Conservation (phyloP, 164 flowering plant genomes). For the Vitis amurensis region DNA sequence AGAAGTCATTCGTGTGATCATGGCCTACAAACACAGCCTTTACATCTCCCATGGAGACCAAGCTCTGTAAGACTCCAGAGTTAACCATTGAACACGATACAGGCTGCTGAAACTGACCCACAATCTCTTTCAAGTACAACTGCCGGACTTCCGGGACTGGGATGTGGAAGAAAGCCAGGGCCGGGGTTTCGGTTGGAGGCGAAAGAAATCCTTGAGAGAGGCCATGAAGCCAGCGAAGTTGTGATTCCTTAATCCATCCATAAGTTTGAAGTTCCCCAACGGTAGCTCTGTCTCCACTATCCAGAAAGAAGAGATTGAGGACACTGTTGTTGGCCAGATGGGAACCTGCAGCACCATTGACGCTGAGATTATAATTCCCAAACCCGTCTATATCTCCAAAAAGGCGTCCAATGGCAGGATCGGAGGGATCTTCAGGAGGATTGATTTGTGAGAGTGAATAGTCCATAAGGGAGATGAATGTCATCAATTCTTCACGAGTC, state of each 20-base stretch:
- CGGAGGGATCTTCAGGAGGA: conserved; percentile 35
- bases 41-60: conserved; percentile 62
- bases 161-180: conserved; percentile 83
- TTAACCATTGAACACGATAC: conserved; percentile 72
- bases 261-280: conserved; percentile 62
- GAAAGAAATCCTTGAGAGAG: conserved; percentile 33
- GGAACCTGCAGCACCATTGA: conserved; percentile 74
- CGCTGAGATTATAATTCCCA: conserved; percentile 76
- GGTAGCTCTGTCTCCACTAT: conserved; percentile 75
- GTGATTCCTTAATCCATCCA: conserved; percentile 94
- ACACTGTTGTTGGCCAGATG: conserved; percentile 58
- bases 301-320: conserved; percentile 83
- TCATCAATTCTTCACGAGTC: conserved; percentile 80
- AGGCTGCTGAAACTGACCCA: conserved; percentile 68
- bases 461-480: conserved; percentile 75
- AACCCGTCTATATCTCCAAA: conserved; percentile 63
- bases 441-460: conserved; percentile 69
- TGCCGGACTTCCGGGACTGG: conserved; percentile 79
- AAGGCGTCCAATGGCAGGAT: conserved; percentile 7
- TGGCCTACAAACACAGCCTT: conserved; percentile 89
- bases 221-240: conserved; percentile 69
- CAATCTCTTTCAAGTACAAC: conserved; percentile 37
- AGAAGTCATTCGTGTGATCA: conserved; percentile 87
- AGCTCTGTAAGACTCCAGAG: conserved; percentile 67
- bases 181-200: conserved; percentile 23